phyloP scores from a whole-genome alignment of 129 eudicot species.

The Deinandra increscens region DNA sequence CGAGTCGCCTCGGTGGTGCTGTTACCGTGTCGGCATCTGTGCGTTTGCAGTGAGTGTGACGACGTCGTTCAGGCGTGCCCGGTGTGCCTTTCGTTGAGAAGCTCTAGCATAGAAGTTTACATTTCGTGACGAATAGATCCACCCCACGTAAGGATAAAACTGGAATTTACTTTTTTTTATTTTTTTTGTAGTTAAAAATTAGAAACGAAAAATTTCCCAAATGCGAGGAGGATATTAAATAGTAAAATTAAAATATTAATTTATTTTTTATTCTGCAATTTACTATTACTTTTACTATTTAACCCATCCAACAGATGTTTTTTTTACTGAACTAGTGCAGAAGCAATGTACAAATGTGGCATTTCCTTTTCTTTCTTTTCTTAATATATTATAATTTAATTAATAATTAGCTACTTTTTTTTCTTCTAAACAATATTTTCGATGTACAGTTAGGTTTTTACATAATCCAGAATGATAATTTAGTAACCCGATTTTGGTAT shows the following conservation, averaged over 20 bases:
- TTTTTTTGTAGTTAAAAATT: no score
- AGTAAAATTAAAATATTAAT: no score
- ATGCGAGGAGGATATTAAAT: slow-evolving; percentile 2
- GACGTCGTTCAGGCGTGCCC: slow-evolving; percentile 66
- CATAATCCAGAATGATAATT: no score
- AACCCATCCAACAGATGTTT: slow-evolving; percentile 25
- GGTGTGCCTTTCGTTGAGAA: slow-evolving; percentile 51
- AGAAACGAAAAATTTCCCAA: slow-evolving; percentile 10
- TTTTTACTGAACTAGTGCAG: background rate
- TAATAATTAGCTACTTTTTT: no score
- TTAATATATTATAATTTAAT: no score
- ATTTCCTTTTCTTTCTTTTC: no score
- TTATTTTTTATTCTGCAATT: slow-evolving; percentile 1
- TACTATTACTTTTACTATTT: background rate
- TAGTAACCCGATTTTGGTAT: no score
- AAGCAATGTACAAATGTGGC: background rate
- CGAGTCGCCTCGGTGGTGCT: slow-evolving; percentile 72
- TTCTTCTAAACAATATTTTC: no score
- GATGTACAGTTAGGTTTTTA: no score
- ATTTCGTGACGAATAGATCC: slow-evolving; percentile 33
- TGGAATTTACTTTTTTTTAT: no score
- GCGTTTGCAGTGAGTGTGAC: slow-evolving; percentile 66
- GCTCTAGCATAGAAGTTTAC: slow-evolving; percentile 62
- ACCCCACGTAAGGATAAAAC: slow-evolving; percentile 22
- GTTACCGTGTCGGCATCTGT: slow-evolving; percentile 75